These are phyloP conservation scores for Cadophora luteo-olivacea DNA, from an alignment of 2,329 filamentous ascomycete genomes.

Conservation along the genomic window DNA sequence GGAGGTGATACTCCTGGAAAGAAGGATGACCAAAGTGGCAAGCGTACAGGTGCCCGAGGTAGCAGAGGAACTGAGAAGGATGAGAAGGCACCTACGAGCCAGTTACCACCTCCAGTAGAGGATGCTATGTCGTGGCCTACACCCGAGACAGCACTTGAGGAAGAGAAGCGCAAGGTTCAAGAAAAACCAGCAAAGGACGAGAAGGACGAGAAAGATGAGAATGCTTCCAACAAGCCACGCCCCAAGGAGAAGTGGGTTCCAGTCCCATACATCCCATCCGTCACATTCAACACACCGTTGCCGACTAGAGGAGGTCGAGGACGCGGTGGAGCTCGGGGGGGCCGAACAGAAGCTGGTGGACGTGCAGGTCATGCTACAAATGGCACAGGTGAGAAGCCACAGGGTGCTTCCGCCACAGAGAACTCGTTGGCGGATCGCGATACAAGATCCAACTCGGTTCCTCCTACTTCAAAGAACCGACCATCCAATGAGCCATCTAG, in stretches of 20 bases:
- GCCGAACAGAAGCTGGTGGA: constrained; percentile 47
- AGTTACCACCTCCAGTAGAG: constrained; percentile 68
- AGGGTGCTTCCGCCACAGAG: constrained; percentile 25
- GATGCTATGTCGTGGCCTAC: constrained; percentile 91
- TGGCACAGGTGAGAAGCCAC: constrained; percentile 40
- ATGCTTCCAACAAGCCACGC: constrained; percentile 57
- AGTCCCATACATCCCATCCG: constrained; percentile 81
- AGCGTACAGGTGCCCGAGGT: constrained; percentile 42
- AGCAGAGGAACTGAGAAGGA: constrained; percentile 42
- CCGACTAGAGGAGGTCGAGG: constrained; percentile 65
- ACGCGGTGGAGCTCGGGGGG: constrained; percentile 49
- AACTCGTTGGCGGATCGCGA: constrained; percentile 32
- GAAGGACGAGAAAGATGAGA: constrained; percentile 69
- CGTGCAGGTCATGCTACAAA: constrained; percentile 43
- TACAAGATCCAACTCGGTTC: constrained; percentile 41
- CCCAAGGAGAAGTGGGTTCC: constrained; percentile 86
- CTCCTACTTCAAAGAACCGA: constrained; percentile 40
- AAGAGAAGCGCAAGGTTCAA: constrained; percentile 75
- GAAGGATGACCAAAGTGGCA: constrained; percentile 42
- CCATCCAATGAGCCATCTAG: constrained; percentile 34
- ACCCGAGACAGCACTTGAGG: constrained; percentile 78
- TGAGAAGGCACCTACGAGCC: constrained; percentile 43
- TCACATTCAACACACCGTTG: constrained; percentile 85
- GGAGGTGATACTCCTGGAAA: constrained; percentile 45
- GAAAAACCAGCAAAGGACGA: constrained; percentile 72